Evolutionary conservation across 2,329 filamentous ascomycete species (phyloP).

Genomic region (Epichloe scottii): DNA sequence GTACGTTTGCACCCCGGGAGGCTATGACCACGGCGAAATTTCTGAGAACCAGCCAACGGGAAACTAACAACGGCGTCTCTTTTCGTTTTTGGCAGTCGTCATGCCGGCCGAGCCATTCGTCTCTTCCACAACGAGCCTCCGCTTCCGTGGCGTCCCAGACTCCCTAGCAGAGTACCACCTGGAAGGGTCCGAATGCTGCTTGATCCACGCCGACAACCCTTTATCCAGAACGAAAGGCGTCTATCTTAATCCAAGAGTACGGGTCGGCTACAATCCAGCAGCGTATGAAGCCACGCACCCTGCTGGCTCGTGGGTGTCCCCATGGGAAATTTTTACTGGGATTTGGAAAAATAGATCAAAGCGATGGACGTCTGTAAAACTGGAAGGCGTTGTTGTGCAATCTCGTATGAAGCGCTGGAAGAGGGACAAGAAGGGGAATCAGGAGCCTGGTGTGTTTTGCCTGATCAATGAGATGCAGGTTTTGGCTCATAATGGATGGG

Average conservation of each 20-base stretch:
- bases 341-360: slow-evolving; percentile 45
- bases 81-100: slow-evolving; percentile 18
- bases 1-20: slow-evolving; percentile 11
- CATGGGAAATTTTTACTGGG: slow-evolving; percentile 35
- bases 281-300: slow-evolving; percentile 40
- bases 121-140: slow-evolving; percentile 27
- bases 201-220: slow-evolving; percentile 62
- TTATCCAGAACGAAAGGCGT: slow-evolving; percentile 40
- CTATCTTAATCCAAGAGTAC: slow-evolving; percentile 56
- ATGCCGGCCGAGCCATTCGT: slow-evolving; percentile 46
- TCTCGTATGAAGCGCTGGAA: slow-evolving; percentile 27
- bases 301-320: slow-evolving; percentile 31
- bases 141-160: slow-evolving; percentile 54
- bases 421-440: slow-evolving; percentile 19
- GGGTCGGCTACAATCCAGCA: slow-evolving; percentile 48
- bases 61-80: background rate
- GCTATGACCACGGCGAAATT: background rate
- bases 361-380: slow-evolving; percentile 26
- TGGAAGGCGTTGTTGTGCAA: slow-evolving; percentile 22
- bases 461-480: slow-evolving; percentile 52
- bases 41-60: background rate
- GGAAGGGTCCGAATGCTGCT: slow-evolving; percentile 69
- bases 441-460: slow-evolving; percentile 37
- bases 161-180: slow-evolving; percentile 49
- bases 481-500: slow-evolving; percentile 43